Conservation (phyloP, 192 early-diverging fungal genomes). For the Geosiphon pyriformis region DNA sequence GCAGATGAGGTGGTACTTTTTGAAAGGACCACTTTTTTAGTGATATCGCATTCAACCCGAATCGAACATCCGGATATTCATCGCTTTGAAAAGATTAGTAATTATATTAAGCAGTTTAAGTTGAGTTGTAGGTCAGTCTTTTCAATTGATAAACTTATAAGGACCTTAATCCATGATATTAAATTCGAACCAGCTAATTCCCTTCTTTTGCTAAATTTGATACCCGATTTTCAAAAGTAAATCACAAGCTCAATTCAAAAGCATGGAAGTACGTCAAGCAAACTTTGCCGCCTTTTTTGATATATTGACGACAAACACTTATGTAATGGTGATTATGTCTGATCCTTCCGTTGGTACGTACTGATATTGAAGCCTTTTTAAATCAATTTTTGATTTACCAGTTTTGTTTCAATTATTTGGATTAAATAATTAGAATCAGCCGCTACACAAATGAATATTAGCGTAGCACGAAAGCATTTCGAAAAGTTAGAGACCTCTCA, state of each 20-base stretch:
- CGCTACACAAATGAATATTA: conserved; percentile 76
- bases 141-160: no score
- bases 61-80: conserved; percentile 61
- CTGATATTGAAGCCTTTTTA: neutral
- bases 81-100: conserved; percentile 86
- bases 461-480: conserved; percentile 74
- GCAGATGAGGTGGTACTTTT: conserved; percentile 94
- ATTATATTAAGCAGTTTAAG: conserved; percentile 92
- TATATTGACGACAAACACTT: conserved; percentile 78
- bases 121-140: conserved; percentile 64
- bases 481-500: conserved; percentile 66
- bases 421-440: conserved; percentile 59
- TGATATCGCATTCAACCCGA: conserved; percentile 75
- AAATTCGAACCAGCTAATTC: conserved; percentile 25
- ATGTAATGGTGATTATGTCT: conserved; percentile 82
- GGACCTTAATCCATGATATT: no score
- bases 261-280: conserved; percentile 79
- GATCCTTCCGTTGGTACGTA: conserved; percentile 77
- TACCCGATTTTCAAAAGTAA: conserved; percentile 39
- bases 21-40: conserved; percentile 92
- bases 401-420: no score
- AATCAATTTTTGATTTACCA: no score
- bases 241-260: conserved; percentile 78
- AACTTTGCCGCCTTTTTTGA: conserved; percentile 76
- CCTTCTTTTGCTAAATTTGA: neutral